Percentiles rank a stretch among this genome's conserved stretches.
phyloP scores from a whole-genome alignment of 306 rosid genomes.

The Cucumis melo region DNA sequence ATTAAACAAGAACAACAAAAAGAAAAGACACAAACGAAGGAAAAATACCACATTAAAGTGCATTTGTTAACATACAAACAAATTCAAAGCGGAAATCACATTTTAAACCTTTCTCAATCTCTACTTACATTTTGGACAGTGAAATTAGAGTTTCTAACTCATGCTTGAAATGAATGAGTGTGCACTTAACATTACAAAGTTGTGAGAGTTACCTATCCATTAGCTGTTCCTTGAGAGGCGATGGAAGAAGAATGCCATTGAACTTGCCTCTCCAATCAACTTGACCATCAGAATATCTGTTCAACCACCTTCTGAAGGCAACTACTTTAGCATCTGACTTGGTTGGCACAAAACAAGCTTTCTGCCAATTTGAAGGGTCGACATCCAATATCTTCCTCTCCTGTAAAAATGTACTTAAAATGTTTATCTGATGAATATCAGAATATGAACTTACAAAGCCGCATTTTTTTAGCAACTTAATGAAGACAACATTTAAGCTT shows the following conservation, averaged over 20 bases:
- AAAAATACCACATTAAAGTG: no score
- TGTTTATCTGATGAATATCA: background rate
- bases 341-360: slow-evolving; percentile 83
- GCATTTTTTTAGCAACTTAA: background rate
- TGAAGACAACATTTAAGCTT: no score
- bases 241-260: slow-evolving; percentile 53
- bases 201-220: slow-evolving; percentile 52
- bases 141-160: background rate
- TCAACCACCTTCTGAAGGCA: slow-evolving; percentile 79
- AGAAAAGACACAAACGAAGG: no score
- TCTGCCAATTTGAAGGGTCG: slow-evolving; percentile 61
- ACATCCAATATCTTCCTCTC: slow-evolving; percentile 56
- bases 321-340: slow-evolving; percentile 70
- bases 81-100: no score
- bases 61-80: no score
- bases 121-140: no score
- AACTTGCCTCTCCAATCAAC: slow-evolving; percentile 86
- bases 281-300: slow-evolving; percentile 60
- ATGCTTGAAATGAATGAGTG: background rate
- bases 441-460: background rate
- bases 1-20: no score
- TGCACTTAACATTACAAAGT: background rate
- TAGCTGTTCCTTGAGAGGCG: slow-evolving; percentile 72
- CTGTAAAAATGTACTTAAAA: slow-evolving; percentile 11
- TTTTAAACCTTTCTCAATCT: no score